Conservation (phyloP, 805 yeast genomes). For the Wickerhamomyces canadensis region DNA sequence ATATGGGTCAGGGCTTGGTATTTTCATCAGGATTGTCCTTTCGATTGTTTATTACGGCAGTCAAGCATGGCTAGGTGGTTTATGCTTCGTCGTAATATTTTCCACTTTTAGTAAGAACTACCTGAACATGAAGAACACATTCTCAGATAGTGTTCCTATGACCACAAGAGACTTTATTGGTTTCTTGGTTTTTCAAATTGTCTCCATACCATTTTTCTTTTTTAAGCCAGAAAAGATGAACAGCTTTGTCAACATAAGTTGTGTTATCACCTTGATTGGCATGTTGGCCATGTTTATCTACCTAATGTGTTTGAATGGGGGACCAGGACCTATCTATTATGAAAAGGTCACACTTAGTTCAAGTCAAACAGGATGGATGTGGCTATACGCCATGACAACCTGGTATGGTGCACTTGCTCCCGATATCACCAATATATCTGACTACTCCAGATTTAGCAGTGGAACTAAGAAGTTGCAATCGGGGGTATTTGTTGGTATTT, state of each 20-base stretch:
- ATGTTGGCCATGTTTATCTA: slow-evolving; percentile 37
- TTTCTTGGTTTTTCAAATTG: slow-evolving; percentile 38
- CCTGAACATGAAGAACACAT: slow-evolving; percentile 32
- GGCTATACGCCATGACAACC: slow-evolving; percentile 34
- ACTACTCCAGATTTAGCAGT: slow-evolving; percentile 34
- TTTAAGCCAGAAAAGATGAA: slow-evolving; percentile 41
- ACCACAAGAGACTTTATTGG: slow-evolving; percentile 38
- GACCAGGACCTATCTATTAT: slow-evolving; percentile 30
- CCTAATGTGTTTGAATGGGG: slow-evolving; percentile 28
- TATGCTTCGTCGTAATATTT: slow-evolving; percentile 32
- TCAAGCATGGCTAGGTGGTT: slow-evolving; percentile 39
- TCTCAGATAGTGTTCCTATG: slow-evolving; percentile 33
- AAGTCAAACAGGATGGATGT: slow-evolving; percentile 32
- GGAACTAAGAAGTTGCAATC: slow-evolving; percentile 21
- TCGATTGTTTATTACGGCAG: slow-evolving; percentile 38
- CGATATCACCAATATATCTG: slow-evolving; percentile 35
- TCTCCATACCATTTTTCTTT: slow-evolving; percentile 35
- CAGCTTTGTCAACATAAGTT: slow-evolving; percentile 29
- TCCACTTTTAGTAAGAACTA: slow-evolving; percentile 31
- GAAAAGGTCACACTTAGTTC: slow-evolving; percentile 20
- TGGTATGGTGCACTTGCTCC: slow-evolving; percentile 37
- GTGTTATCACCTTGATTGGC: slow-evolving; percentile 32
- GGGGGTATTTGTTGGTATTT: slow-evolving; percentile 29
- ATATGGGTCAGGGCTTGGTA: slow-evolving; percentile 37
- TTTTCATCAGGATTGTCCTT: slow-evolving; percentile 33